Evolutionary conservation across 108 stramenopile genomes (phyloP).

Genomic region (Mediolabrus comicus): DNA sequence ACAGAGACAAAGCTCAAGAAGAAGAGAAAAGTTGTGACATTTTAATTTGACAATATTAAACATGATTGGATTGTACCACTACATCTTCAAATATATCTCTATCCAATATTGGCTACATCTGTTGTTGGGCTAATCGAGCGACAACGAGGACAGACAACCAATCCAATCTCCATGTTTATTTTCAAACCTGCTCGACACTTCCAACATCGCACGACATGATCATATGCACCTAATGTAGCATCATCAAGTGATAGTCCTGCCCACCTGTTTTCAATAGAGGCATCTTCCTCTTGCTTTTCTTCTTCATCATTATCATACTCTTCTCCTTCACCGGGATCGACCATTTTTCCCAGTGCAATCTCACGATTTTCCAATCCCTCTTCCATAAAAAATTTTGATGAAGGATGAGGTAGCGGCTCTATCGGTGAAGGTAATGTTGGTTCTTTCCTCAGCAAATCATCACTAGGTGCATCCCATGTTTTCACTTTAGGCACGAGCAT

Average conservation of each 20-base stretch:
- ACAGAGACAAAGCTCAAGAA: neutral
- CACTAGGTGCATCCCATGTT: constrained; percentile 24
- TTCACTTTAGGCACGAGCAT: constrained; percentile 4
- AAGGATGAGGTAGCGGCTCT: constrained; percentile 27
- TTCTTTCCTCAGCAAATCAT: constrained; percentile 14
- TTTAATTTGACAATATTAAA: neutral
- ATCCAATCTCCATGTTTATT: constrained; percentile 21
- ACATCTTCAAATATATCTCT: too few relatives aligned
- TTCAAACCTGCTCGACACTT: constrained; percentile 24
- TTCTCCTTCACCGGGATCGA: constrained; percentile 3
- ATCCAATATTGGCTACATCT: constrained; percentile 5
- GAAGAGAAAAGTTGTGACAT: neutral
- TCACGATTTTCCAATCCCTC: constrained; percentile 5
- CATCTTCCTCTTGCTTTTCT: constrained; percentile 1
- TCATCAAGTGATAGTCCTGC: constrained; percentile 6
- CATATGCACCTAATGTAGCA: constrained; percentile 13
- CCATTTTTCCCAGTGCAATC: constrained; percentile 18
- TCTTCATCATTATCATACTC: constrained; percentile 5
- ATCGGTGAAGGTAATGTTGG: neutral
- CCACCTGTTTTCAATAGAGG: neutral
- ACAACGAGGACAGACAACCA: constrained; percentile 33
- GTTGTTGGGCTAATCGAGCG: constrained; percentile 24
- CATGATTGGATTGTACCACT: too few relatives aligned
- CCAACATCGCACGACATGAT: constrained; percentile 20
- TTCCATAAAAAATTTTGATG: neutral